Evolutionary conservation across 1,284 basidiomycete species (phyloP).

Genomic region (Cutaneotrichosporon sp.): DNA sequence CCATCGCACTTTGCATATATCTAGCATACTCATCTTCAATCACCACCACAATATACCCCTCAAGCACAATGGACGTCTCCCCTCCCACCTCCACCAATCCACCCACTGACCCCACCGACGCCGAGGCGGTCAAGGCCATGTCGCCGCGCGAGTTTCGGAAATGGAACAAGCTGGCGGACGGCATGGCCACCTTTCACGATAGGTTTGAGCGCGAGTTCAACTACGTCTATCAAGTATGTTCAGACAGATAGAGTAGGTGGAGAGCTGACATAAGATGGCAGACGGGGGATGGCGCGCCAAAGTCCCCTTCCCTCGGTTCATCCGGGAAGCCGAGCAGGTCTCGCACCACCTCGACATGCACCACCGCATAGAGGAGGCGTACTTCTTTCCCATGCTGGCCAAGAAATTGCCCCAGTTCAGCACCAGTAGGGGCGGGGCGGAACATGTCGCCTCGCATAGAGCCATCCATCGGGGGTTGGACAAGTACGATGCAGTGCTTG

Average conservation of each 20-base stretch:
- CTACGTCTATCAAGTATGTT: constrained; percentile 38
- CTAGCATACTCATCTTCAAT: background rate
- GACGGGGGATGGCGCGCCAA: constrained; percentile 60
- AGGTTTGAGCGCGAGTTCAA: constrained; percentile 49
- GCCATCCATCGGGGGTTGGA: constrained; percentile 65
- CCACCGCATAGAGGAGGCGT: constrained; percentile 60
- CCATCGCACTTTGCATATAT: background rate
- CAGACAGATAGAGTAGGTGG: background rate
- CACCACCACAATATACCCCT: background rate
- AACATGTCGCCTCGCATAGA: constrained; percentile 63
- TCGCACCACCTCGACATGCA: constrained; percentile 63
- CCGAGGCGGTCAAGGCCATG: background rate
- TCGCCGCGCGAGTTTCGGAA: background rate
- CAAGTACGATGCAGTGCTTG: constrained; percentile 57
- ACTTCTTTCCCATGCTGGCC: constrained; percentile 66
- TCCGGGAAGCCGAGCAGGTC: constrained; percentile 56
- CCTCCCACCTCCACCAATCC: too few species aligned
- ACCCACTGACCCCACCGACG: background rate
- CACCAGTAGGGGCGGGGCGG: constrained; percentile 53
- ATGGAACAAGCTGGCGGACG: constrained; percentile 40
- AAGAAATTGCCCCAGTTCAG: constrained; percentile 64
- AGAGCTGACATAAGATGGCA: constrained; percentile 52
- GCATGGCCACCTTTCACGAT: constrained; percentile 47
- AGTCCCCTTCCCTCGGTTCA: constrained; percentile 56
- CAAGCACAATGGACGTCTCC: background rate